phyloP scores from a whole-genome alignment of 495 filamentous ascomycete species.

The Trichoderma parareesei region DNA sequence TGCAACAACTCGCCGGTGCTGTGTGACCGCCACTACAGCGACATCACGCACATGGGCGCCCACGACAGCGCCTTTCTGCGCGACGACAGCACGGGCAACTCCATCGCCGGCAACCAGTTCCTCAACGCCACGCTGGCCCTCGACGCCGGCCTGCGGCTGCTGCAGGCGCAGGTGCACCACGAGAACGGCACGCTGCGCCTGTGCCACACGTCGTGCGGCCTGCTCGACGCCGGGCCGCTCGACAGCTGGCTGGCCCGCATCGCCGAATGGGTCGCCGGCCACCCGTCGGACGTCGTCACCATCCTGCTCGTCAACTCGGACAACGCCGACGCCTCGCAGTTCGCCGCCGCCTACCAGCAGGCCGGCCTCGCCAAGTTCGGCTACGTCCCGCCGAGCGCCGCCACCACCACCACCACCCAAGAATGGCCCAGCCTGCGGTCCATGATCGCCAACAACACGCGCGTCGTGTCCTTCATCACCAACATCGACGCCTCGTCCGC shows the following conservation, averaged over 20 bases:
- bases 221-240: conserved; percentile 59
- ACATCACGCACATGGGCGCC: conserved; percentile 60
- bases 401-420: too few relatives aligned
- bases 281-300: conserved; percentile 63
- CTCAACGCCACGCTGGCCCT: conserved; percentile 57
- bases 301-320: conserved; percentile 63
- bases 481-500: conserved; percentile 38
- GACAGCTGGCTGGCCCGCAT: conserved; percentile 47
- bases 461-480: conserved; percentile 57
- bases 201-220: conserved; percentile 57
- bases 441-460: conserved; percentile 51
- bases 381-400: conserved; percentile 41
- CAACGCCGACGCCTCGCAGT: conserved; percentile 36
- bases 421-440: conserved; percentile 57
- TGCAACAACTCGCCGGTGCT: conserved; percentile 63
- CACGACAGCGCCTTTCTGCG: conserved; percentile 62
- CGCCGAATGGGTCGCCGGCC: conserved; percentile 54
- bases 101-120: conserved; percentile 58
- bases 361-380: conserved; percentile 52
- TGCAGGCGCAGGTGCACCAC: conserved; percentile 63
- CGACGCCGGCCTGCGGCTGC: conserved; percentile 57
- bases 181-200: conserved; percentile 43
- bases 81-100: conserved; percentile 41
- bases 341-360: conserved; percentile 45
- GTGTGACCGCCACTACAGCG: conserved; percentile 54